Percentiles rank a stretch among this genome's conserved stretches.
These are phyloP conservation scores for Nakazawaea wyomingensis DNA, from an alignment of 805 yeast genomes.

Conservation along the genomic window DNA sequence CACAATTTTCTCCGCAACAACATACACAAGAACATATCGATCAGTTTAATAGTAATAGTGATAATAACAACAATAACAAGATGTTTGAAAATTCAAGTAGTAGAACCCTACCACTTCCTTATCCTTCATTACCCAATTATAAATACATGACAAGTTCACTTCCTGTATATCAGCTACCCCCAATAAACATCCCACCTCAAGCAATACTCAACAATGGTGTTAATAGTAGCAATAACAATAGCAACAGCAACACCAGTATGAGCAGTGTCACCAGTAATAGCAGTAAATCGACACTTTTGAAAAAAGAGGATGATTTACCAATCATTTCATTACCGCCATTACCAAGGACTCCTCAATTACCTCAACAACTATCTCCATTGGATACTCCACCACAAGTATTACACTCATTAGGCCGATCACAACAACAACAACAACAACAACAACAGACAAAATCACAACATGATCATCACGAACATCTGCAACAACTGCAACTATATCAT, in stretches of 20 bases:
- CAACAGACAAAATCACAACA: conserved; percentile 12
- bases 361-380: conserved; percentile 1
- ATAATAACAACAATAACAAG: neutral
- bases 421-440: conserved; percentile 11
- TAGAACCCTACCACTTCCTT: conserved; percentile 5
- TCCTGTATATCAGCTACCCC: conserved; percentile 2
- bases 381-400: conserved; percentile 2
- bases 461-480: conserved; percentile 12
- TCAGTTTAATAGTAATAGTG: too few relatives aligned
- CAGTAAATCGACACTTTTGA: neutral
- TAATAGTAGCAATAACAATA: neutral
- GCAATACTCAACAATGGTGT: neutral
- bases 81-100: conserved; percentile 6
- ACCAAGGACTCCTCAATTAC: neutral
- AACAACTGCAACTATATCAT: conserved; percentile 4
- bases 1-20: neutral
- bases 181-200: conserved; percentile 1
- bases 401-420: neutral
- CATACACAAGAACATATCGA: neutral
- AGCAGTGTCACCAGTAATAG: neutral
- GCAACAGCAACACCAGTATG: neutral
- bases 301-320: neutral
- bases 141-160: neutral
- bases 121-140: conserved; percentile 1
- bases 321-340: conserved; percentile 1